A percentile compares a stretch with the other conserved stretches of the same genome.
phyloP scores from a whole-genome alignment of 2,329 filamentous ascomycete genomes.

The Trichoderma breve region DNA sequence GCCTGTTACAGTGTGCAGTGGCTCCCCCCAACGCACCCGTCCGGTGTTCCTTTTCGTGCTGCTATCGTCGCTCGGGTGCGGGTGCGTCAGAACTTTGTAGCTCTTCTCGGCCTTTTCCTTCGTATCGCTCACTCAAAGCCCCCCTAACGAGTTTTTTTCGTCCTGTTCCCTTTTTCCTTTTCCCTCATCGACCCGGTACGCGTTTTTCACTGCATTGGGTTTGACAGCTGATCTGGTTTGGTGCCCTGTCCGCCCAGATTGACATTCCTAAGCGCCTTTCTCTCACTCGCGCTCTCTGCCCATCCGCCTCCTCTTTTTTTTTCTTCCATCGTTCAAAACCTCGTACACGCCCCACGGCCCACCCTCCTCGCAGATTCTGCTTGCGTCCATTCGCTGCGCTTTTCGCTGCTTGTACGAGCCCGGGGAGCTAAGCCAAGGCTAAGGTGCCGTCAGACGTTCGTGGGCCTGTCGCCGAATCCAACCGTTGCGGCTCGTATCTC shows the following conservation, averaged over 20 bases:
- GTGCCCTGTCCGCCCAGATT: not conserved
- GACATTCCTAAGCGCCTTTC: not conserved
- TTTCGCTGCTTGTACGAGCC: not conserved
- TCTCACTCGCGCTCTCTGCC: not conserved
- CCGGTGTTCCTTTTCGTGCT: not conserved
- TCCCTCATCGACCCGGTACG: not conserved
- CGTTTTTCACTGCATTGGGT: not conserved
- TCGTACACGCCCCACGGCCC: conserved; percentile 4
- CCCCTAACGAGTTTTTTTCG: not conserved
- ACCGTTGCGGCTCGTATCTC: not conserved
- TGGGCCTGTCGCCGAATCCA: not conserved
- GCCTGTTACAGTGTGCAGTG: not conserved
- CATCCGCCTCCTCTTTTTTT: not conserved
- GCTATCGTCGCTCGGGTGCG: not conserved
- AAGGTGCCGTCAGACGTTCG: not conserved
- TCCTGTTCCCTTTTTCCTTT: not conserved
- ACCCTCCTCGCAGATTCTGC: not conserved
- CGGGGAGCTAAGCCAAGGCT: not conserved
- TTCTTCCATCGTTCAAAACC: not conserved
- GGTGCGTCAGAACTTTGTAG: conserved; percentile 17
- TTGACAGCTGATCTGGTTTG: not conserved
- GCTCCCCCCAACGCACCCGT: not conserved
- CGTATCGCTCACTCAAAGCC: not conserved
- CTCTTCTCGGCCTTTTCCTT: conserved; percentile 6
- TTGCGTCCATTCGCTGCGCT: not conserved